These are phyloP conservation scores for Xenosphaeropsis pyriputrescens DNA, from an alignment of 2,329 filamentous ascomycete species.

Conservation along the genomic window DNA sequence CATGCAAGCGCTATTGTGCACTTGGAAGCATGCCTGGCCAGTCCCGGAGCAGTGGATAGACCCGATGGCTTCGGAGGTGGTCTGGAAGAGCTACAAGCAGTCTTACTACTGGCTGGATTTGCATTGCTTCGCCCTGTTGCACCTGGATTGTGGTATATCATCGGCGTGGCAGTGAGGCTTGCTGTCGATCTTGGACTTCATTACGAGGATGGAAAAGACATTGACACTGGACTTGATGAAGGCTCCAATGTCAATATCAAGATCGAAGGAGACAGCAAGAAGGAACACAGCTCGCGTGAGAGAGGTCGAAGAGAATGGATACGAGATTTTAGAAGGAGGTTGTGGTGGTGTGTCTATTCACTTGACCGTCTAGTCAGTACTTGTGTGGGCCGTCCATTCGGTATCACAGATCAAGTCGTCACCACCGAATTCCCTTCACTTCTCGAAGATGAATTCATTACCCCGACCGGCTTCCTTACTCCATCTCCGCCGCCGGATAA, in stretches of 20 bases:
- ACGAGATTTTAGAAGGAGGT: constrained; percentile 67
- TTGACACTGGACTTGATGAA: constrained; percentile 37
- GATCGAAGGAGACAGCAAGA: constrained; percentile 17
- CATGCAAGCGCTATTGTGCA: constrained; percentile 90
- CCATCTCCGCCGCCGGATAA: constrained; percentile 23
- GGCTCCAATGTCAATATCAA: constrained; percentile 21
- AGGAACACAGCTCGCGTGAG: constrained; percentile 28
- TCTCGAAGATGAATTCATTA: constrained; percentile 80
- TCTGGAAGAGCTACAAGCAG: constrained; percentile 85
- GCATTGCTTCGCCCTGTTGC: constrained; percentile 82
- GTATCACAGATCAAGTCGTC: constrained; percentile 90
- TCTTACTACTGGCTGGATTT: constrained; percentile 80
- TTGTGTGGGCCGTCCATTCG: constrained; percentile 84
- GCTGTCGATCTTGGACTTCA: constrained; percentile 87
- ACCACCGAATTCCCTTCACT: constrained; percentile 89
- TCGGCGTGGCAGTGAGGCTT: constrained; percentile 79
- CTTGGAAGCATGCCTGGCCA: constrained; percentile 72
- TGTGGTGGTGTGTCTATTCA: constrained; percentile 97
- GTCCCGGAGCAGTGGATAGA: constrained; percentile 31
- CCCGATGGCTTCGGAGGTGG: constrained; percentile 64
- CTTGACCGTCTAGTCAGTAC: constrained; percentile 90
- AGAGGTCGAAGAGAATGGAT: constrained; percentile 65
- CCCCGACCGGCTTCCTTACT: constrained; percentile 56
- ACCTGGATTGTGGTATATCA: constrained; percentile 93
- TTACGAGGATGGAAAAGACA: constrained; percentile 69